Conservation (phyloP, 176 grass and related monocot genomes). For the Ensete glaucum region DNA sequence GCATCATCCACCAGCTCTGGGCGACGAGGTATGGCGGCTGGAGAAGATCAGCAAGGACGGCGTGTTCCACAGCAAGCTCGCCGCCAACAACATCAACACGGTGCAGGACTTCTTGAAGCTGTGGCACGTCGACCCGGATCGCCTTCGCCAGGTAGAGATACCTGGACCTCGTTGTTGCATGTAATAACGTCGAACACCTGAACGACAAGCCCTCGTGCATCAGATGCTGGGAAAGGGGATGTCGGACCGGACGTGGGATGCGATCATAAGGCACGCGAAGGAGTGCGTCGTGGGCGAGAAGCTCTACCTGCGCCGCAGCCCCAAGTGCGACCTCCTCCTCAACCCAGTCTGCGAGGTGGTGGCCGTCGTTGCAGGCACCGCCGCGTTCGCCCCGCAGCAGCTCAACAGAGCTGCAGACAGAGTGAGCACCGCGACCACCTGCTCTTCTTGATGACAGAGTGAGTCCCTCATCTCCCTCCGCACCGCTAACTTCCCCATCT, state of each 20-base stretch:
- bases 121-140: conserved; percentile 14
- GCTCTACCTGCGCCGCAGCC: conserved; percentile 25
- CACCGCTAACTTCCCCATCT: neutral
- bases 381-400: conserved; percentile 15
- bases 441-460: neutral
- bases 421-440: neutral
- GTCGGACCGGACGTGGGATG: conserved; percentile 81
- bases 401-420: conserved; percentile 7
- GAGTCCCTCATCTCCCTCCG: neutral
- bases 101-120: conserved; percentile 63
- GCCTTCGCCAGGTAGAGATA: conserved; percentile 38
- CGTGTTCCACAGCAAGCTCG: conserved; percentile 56
- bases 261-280: conserved; percentile 39
- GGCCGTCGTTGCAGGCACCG: conserved; percentile 7
- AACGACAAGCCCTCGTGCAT: neutral
- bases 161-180: neutral
- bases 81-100: conserved; percentile 2
- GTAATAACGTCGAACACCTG: neutral
- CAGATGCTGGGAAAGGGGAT: conserved; percentile 72
- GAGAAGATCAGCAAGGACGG: conserved; percentile 76
- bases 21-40: conserved; percentile 77
- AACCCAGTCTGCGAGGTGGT: conserved; percentile 39
- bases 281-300: conserved; percentile 39
- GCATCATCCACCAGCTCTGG: conserved; percentile 60
- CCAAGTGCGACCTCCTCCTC: conserved; percentile 30